Conservation (phyloP, 345 rosid species). For the Bruguiera parviflora region DNA sequence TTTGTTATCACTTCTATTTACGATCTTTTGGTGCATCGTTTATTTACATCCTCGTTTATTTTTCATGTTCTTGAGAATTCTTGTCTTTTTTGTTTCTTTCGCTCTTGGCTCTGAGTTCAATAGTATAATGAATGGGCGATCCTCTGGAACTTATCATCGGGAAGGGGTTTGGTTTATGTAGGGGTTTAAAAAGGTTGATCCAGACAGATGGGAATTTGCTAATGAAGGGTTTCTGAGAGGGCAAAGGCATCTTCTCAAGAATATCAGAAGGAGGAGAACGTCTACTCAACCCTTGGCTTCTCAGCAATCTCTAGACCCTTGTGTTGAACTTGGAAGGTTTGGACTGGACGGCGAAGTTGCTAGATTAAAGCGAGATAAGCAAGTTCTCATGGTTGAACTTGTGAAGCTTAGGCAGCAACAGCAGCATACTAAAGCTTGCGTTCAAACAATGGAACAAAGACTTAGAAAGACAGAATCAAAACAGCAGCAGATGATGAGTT, state of each 20-base stretch:
- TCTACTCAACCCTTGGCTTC: slow-evolving; percentile 31
- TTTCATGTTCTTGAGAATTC: not conserved
- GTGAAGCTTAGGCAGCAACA: slow-evolving; percentile 65
- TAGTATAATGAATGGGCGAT: not conserved
- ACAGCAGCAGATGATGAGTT: slow-evolving; percentile 68
- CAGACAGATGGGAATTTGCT: slow-evolving; percentile 91
- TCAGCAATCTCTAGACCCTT: slow-evolving; percentile 46
- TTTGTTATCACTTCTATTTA: not conserved
- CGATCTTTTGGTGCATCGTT: slow-evolving; percentile 3
- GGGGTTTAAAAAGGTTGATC: slow-evolving; percentile 97
- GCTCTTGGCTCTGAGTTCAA: not conserved
- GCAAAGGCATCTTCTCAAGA: slow-evolving; percentile 58
- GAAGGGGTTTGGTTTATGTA: slow-evolving; percentile 34
- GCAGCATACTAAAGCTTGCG: slow-evolving; percentile 45
- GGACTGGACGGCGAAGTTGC: slow-evolving; percentile 60
- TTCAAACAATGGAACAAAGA: slow-evolving; percentile 51
- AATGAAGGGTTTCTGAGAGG: slow-evolving; percentile 75
- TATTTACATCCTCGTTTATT: not conserved
- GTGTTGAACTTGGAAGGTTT: slow-evolving; percentile 65
- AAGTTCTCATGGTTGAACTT: slow-evolving; percentile 55
- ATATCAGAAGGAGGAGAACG: slow-evolving; percentile 53
- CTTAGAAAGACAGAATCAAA: slow-evolving; percentile 52
- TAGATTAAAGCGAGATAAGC: slow-evolving; percentile 55
- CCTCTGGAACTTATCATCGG: slow-evolving; percentile 19
- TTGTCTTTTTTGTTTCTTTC: not conserved